Conservation (phyloP, 129 eudicot species). For the Silybum marianum region DNA sequence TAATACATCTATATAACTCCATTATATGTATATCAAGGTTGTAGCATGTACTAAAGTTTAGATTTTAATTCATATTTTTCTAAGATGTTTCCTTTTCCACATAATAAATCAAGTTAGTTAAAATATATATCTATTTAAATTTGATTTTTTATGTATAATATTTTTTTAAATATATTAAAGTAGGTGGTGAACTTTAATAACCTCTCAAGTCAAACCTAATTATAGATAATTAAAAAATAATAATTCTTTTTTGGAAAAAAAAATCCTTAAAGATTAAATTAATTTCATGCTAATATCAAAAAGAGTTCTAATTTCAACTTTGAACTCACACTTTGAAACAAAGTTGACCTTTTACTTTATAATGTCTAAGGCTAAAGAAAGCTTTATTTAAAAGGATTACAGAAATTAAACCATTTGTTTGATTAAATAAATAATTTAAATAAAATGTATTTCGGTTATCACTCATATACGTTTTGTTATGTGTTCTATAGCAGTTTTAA, state of each 20-base stretch:
- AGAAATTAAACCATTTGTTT: neutral
- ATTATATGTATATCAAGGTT: too few species aligned
- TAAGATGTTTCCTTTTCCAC: neutral
- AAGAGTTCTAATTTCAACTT: neutral
- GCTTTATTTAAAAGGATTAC: neutral
- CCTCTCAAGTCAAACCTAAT: neutral
- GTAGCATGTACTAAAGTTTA: neutral
- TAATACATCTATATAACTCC: too few species aligned
- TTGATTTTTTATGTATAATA: too few species aligned
- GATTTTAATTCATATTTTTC: neutral
- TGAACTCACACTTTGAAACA: neutral
- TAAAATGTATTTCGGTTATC: neutral
- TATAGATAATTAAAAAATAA: too few species aligned
- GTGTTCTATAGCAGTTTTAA: neutral
- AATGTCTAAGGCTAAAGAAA: neutral
- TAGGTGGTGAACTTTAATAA: neutral
- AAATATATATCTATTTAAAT: too few species aligned
- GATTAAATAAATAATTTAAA: neutral
- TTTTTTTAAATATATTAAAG: too few species aligned
- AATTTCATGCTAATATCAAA: neutral
- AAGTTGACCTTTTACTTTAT: slow-evolving; percentile 4
- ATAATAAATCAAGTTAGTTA: neutral
- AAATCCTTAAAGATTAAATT: neutral
- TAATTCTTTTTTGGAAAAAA: too few species aligned
- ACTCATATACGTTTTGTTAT: neutral